Conservation (phyloP, 306 rosid genomes). For the Quercus agrifolia region DNA sequence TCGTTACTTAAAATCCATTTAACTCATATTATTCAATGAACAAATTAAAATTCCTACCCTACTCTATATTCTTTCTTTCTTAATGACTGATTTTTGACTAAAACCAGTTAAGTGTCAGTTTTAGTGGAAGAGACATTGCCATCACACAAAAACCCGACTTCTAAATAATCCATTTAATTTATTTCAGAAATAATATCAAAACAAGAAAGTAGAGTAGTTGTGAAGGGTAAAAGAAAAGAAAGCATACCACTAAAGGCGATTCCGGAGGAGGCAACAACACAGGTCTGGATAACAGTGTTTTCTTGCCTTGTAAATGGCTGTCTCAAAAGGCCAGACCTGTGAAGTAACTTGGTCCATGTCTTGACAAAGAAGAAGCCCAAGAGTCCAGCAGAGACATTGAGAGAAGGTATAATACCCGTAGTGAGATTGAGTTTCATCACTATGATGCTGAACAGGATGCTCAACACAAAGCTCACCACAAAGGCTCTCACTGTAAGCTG, state of each 20-base stretch:
- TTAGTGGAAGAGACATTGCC: too few relatives aligned
- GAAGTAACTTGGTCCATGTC: conserved; percentile 24
- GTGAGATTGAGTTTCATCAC: conserved; percentile 28
- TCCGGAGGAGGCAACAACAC: conserved; percentile 11
- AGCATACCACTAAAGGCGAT: not conserved
- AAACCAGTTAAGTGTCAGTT: too few relatives aligned
- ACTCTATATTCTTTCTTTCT: too few relatives aligned
- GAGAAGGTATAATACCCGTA: conserved; percentile 22
- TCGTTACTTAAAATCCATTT: too few relatives aligned
- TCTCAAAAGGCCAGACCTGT: conserved; percentile 2
- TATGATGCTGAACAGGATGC: conserved; percentile 19
- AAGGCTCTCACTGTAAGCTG: conserved; percentile 22
- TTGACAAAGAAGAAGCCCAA: conserved; percentile 23
- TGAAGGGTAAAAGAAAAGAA: not conserved
- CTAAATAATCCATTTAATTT: too few relatives aligned
- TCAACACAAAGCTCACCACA: conserved; percentile 17
- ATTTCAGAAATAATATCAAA: too few relatives aligned
- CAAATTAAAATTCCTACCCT: too few relatives aligned
- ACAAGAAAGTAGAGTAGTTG: not conserved
- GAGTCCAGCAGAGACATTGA: conserved; percentile 27
- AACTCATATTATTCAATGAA: too few relatives aligned
- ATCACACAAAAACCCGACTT: too few relatives aligned
- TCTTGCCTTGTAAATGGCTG: conserved; percentile 23
- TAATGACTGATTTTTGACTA: too few relatives aligned
- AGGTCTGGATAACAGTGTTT: conserved; percentile 15